A percentile compares a stretch with the other conserved stretches of the same genome.
Conservation (phyloP, 2,329 filamentous ascomycete genomes). For the Aureobasidium sp. region DNA sequence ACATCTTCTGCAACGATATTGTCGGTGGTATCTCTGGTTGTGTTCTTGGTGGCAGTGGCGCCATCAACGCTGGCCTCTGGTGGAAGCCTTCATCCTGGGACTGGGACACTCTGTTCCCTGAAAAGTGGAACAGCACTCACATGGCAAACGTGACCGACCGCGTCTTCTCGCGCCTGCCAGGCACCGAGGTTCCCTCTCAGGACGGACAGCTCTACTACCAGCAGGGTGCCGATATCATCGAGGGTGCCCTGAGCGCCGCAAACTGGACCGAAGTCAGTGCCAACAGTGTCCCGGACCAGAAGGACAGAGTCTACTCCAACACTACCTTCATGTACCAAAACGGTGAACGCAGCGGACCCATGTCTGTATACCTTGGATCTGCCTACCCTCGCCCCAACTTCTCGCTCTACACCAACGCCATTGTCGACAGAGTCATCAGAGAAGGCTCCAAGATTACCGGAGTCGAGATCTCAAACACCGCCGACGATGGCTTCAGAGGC, state of each 20-base stretch:
- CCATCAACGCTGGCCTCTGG: constrained; percentile 50
- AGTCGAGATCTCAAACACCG: constrained; percentile 23
- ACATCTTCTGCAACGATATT: constrained; percentile 10
- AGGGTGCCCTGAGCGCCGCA: constrained; percentile 45
- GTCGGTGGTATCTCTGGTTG: constrained; percentile 33
- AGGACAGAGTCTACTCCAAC: constrained; percentile 44
- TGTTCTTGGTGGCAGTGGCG: constrained; percentile 46
- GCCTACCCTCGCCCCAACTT: constrained; percentile 40
- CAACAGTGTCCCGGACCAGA: constrained; percentile 40
- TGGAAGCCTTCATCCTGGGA: constrained; percentile 49
- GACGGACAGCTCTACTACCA: constrained; percentile 10
- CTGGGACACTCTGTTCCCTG: constrained; percentile 45
- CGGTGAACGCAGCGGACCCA: constrained; percentile 46
- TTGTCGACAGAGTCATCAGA: constrained; percentile 40
- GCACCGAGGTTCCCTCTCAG: constrained; percentile 34
- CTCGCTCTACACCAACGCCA: constrained; percentile 38
- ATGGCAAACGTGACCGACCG: constrained; percentile 40
- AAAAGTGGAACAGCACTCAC: constrained; percentile 47
- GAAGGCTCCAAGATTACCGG: constrained; percentile 36
- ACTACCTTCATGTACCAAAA: constrained; percentile 44
- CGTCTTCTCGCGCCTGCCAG: constrained; percentile 40
- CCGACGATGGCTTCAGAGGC: constrained; percentile 1
- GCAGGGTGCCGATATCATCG: constrained; percentile 10
- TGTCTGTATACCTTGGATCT: constrained; percentile 44
- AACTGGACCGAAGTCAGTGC: constrained; percentile 43